Evolutionary conservation across 1,284 basidiomycete genomes (phyloP).

Genomic region (Blastosporella zonata): DNA sequence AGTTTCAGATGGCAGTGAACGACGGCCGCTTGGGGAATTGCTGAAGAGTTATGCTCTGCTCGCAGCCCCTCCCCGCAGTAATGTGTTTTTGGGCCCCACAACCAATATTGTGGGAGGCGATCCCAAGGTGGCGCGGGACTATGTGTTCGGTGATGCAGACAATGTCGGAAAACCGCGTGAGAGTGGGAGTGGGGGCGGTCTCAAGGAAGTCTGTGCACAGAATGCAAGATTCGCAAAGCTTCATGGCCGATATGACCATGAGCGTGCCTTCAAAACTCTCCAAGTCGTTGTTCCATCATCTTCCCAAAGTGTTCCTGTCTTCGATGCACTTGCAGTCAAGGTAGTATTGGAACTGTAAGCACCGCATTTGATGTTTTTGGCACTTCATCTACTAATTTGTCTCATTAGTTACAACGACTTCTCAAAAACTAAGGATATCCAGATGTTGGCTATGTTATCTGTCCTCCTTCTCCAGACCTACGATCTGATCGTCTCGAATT

Average conservation of each 20-base stretch:
- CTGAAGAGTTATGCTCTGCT: constrained; percentile 31
- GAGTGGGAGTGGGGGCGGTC: neutral
- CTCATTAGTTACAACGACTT: constrained; percentile 60
- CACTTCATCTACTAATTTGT: constrained; percentile 5
- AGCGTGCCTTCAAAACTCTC: constrained; percentile 69
- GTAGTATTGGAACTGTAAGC: constrained; percentile 47
- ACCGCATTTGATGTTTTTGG: neutral
- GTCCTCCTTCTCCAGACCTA: constrained; percentile 58
- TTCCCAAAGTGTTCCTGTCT: constrained; percentile 20
- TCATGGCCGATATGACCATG: constrained; percentile 66
- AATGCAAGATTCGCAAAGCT: constrained; percentile 62
- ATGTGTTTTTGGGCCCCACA: constrained; percentile 66
- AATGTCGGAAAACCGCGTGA: constrained; percentile 6
- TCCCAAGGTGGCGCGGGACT: constrained; percentile 59
- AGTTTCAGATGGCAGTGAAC: constrained; percentile 23
- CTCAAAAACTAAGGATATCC: constrained; percentile 66
- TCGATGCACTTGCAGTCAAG: constrained; percentile 30
- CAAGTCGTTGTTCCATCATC: constrained; percentile 45
- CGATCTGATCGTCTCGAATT: constrained; percentile 1
- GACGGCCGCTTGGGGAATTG: constrained; percentile 34
- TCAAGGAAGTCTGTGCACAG: constrained; percentile 44
- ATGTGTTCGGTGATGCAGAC: constrained; percentile 48
- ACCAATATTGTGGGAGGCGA: constrained; percentile 55
- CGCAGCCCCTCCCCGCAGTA: constrained; percentile 48
- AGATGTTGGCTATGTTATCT: constrained; percentile 80